phyloP scores from a whole-genome alignment of 441 rosid species.

The Mallotus japonicus region DNA sequence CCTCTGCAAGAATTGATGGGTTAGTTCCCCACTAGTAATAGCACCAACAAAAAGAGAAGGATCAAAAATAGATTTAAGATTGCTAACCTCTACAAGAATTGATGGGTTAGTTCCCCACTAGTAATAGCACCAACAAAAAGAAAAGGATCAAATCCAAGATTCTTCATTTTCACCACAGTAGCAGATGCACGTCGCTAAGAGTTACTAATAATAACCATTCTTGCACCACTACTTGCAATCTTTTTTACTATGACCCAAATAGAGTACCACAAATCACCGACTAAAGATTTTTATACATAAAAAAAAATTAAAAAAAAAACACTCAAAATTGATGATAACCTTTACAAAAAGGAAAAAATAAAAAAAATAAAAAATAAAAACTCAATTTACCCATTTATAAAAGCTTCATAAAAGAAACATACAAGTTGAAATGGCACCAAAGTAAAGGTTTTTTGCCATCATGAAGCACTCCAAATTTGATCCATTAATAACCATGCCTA shows the following conservation, averaged over 20 bases:
- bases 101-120: conserved; percentile 87
- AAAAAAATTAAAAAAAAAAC: no score
- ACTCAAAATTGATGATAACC: no score
- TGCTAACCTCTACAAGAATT: conserved; percentile 49
- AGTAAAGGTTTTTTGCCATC: conserved; percentile 88
- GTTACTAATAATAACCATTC: conserved; percentile 81
- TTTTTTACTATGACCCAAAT: conserved; percentile 57
- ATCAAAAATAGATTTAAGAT: background rate
- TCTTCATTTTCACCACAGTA: conserved; percentile 70
- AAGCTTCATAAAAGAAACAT: conserved; percentile 40
- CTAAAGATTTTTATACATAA: no score
- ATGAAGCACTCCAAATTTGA: conserved; percentile 95
- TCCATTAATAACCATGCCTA: conserved; percentile 96
- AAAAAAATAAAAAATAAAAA: no score
- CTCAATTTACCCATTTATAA: conserved; percentile 18
- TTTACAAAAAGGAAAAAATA: no score
- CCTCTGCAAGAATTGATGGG: no score
- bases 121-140: conserved; percentile 83
- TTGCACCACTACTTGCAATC: conserved; percentile 68
- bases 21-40: no score
- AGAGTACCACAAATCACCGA: conserved; percentile 17
- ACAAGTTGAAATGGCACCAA: conserved; percentile 86
- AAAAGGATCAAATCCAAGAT: conserved; percentile 85
- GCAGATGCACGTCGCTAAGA: conserved; percentile 89
- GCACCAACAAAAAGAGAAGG: no score